These are phyloP conservation scores for Neofusicoccum umdonicola DNA, from an alignment of 2,329 filamentous ascomycete genomes.

Conservation along the genomic window DNA sequence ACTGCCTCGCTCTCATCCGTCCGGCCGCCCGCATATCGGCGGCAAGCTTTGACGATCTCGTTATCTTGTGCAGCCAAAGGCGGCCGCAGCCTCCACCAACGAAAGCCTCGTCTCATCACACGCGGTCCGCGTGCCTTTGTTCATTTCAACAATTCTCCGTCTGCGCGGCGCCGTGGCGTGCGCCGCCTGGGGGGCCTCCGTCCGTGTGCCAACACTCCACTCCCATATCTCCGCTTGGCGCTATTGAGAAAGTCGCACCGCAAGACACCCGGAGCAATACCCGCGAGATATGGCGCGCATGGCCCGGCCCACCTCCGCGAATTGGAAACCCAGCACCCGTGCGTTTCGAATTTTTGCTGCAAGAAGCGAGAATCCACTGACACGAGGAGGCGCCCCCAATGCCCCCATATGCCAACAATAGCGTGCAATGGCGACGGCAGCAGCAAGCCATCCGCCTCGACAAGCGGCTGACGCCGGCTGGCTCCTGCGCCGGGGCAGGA, in stretches of 20 bases:
- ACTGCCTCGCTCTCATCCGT: background rate
- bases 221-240: background rate
- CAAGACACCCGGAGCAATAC: background rate
- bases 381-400: background rate
- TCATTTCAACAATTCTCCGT: background rate
- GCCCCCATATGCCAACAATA: no score
- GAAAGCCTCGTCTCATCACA: no score
- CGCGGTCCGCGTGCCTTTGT: no score
- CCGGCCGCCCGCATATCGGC: background rate
- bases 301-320: background rate
- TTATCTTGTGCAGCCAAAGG: no score
- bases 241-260: background rate
- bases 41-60: no score
- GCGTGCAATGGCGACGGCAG: no score
- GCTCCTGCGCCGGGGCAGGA: no score
- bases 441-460: no score
- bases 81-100: no score
- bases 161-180: background rate
- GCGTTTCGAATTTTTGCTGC: background rate
- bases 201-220: no score
- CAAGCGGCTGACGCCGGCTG: no score
- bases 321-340: background rate
- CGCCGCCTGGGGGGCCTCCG: no score
- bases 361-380: background rate
- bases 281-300: background rate